Conservation (phyloP, 2,329 filamentous ascomycete genomes). For the Mycocentrospora acerina region DNA sequence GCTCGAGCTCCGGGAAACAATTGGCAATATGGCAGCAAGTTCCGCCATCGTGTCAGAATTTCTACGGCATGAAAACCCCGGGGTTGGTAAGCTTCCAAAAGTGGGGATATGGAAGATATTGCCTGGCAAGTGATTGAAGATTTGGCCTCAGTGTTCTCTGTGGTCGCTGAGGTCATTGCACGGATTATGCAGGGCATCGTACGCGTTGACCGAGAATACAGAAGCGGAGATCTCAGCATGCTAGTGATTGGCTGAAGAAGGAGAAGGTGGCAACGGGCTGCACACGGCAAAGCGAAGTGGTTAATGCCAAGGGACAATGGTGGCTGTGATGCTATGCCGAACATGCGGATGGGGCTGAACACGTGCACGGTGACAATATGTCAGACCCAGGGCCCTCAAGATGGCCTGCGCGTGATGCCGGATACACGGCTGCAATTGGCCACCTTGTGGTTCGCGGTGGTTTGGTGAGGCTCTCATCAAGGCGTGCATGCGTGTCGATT, state of each 20-base stretch:
- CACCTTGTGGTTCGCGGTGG: conserved; percentile 15
- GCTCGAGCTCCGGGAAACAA: conserved; percentile 35
- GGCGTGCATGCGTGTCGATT: too few relatives aligned
- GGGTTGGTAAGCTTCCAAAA: too few relatives aligned
- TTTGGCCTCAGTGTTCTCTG: background rate
- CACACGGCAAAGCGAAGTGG: conserved; percentile 16
- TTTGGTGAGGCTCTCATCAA: conserved; percentile 10
- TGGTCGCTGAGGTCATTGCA: conserved; percentile 28
- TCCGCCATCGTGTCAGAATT: conserved; percentile 31
- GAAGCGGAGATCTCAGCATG: conserved; percentile 16
- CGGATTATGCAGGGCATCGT: conserved; percentile 22
- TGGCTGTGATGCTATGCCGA: conserved; percentile 6
- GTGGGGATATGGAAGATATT: conserved; percentile 9
- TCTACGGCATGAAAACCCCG: too few relatives aligned
- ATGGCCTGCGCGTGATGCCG: conserved; percentile 7
- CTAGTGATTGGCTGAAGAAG: conserved; percentile 19
- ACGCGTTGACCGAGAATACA: conserved; percentile 23
- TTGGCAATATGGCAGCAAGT: conserved; percentile 37
- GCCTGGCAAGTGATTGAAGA: conserved; percentile 3
- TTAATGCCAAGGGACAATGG: conserved; percentile 15
- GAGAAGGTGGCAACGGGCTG: conserved; percentile 11
- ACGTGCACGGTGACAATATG: too few relatives aligned
- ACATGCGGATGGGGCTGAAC: conserved; percentile 13
- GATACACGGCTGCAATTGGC: conserved; percentile 16
- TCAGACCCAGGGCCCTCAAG: background rate